Evolutionary conservation across 345 rosid species (phyloP).

Genomic region (Odontarrhena argentea): DNA sequence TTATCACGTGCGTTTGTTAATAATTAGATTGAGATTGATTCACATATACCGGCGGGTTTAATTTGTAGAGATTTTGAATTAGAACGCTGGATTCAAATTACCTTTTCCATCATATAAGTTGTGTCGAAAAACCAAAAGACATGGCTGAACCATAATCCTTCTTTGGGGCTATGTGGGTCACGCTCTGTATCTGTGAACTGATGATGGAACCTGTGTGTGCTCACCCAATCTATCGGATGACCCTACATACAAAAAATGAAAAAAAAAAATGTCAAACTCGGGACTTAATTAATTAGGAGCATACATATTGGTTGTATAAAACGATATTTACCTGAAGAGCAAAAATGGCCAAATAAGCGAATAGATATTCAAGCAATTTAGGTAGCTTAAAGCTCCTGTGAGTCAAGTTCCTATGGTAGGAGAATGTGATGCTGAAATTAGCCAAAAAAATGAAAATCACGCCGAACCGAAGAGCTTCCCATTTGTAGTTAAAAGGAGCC

Average conservation of each 20-base stretch:
- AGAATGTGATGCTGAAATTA: slow-evolving; percentile 38
- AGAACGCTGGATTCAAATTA: too few relatives aligned
- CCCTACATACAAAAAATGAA: slow-evolving; percentile 27
- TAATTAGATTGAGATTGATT: neutral
- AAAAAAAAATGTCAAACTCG: neutral
- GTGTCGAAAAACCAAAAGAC: slow-evolving; percentile 41
- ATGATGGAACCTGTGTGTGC: slow-evolving; percentile 44
- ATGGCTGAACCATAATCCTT: slow-evolving; percentile 45
- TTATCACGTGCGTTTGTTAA: neutral
- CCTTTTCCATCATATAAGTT: slow-evolving; percentile 35
- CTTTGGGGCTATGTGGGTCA: slow-evolving; percentile 44
- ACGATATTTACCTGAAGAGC: slow-evolving; percentile 39
- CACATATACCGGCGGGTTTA: neutral
- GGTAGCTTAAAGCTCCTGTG: slow-evolving; percentile 43
- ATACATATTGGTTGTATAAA: too few relatives aligned
- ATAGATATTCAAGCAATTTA: slow-evolving; percentile 45
- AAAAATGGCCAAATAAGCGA: slow-evolving; percentile 37
- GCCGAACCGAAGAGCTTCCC: slow-evolving; percentile 37
- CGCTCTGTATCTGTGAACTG: slow-evolving; percentile 41
- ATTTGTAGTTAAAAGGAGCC: slow-evolving; percentile 39
- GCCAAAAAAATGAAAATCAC: slow-evolving; percentile 15
- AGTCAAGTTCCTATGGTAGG: slow-evolving; percentile 44
- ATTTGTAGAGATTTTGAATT: neutral
- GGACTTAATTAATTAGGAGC: neutral
- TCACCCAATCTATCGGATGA: slow-evolving; percentile 44